Evolutionary conservation across 176 grass and related monocot species (phyloP).

Genomic region (Cenchrus fungigraminus): DNA sequence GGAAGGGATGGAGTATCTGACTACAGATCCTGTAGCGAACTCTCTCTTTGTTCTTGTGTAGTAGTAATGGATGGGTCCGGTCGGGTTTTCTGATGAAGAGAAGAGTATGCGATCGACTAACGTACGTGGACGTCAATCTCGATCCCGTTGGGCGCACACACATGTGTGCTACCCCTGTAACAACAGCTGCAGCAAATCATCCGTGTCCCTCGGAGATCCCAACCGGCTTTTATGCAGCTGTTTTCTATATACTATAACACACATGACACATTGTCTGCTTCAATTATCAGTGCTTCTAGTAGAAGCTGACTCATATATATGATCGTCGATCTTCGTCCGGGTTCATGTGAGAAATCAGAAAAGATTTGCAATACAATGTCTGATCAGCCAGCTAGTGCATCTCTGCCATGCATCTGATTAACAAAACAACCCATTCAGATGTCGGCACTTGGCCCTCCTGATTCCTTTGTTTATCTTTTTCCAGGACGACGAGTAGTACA

Average conservation of each 20-base stretch:
- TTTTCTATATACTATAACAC: neutral
- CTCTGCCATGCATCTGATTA: neutral
- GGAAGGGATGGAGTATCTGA: too few species aligned
- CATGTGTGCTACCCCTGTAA: neutral
- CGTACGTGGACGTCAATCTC: neutral
- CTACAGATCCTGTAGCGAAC: too few species aligned
- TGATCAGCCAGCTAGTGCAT: neutral
- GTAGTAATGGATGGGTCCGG: too few species aligned
- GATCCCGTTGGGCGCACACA: neutral
- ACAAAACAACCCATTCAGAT: neutral
- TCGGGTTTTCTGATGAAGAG: neutral
- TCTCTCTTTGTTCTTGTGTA: neutral
- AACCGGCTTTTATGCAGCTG: neutral
- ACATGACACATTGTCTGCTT: neutral
- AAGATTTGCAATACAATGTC: neutral
- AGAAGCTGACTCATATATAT: constrained; percentile 31
- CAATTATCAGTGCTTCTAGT: constrained; percentile 25
- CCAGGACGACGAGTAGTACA: neutral
- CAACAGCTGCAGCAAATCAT: constrained; percentile 30
- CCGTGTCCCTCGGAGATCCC: neutral
- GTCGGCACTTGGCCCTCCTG: neutral
- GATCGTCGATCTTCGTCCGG: neutral
- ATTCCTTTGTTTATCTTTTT: constrained; percentile 13
- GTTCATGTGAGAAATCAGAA: neutral
- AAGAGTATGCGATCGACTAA: neutral